phyloP scores from a whole-genome alignment of 306 rosid species.

The Parietaria judaica region DNA sequence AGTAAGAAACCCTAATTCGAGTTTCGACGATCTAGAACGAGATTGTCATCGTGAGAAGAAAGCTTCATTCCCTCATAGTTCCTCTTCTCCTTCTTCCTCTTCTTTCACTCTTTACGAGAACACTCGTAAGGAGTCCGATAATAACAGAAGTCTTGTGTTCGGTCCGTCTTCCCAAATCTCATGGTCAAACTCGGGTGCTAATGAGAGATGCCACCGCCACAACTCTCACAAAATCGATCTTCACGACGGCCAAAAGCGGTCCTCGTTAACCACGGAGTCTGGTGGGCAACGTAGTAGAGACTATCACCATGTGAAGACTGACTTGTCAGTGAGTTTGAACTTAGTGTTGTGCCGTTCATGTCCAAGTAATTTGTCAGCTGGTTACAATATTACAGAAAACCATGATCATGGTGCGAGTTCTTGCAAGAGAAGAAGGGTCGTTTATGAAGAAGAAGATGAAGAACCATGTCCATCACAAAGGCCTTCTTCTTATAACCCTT shows the following conservation, averaged over 20 bases:
- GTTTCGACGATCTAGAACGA: neutral
- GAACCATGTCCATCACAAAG: slow-evolving; percentile 30
- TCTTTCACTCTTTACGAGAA: slow-evolving; percentile 19
- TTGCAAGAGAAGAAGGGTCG: slow-evolving; percentile 54
- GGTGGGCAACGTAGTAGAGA: slow-evolving; percentile 14
- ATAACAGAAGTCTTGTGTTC: neutral
- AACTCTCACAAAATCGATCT: slow-evolving; percentile 11
- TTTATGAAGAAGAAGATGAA: neutral
- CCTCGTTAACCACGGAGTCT: slow-evolving; percentile 32
- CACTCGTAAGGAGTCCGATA: slow-evolving; percentile 3
- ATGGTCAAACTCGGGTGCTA: slow-evolving; percentile 26
- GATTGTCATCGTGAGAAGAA: slow-evolving; percentile 12
- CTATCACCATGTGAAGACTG: slow-evolving; percentile 20
- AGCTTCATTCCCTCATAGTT: slow-evolving; percentile 13
- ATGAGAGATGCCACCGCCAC: slow-evolving; percentile 16
- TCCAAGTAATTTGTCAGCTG: slow-evolving; percentile 8
- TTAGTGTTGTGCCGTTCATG: slow-evolving; percentile 25
- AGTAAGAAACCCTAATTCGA: slow-evolving; percentile 55
- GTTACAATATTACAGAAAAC: neutral
- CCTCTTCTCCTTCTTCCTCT: slow-evolving; percentile 12
- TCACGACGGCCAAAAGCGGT: slow-evolving; percentile 23
- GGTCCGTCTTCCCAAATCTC: slow-evolving; percentile 23
- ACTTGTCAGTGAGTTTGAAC: slow-evolving; percentile 37
- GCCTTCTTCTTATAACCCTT: slow-evolving; percentile 28
- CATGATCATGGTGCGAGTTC: slow-evolving; percentile 23